Evolutionary conservation across 163 green algal genomes (phyloP), one percentile per base, ranked within the genome.

Genomic region (Volvox carteri): DNA sequence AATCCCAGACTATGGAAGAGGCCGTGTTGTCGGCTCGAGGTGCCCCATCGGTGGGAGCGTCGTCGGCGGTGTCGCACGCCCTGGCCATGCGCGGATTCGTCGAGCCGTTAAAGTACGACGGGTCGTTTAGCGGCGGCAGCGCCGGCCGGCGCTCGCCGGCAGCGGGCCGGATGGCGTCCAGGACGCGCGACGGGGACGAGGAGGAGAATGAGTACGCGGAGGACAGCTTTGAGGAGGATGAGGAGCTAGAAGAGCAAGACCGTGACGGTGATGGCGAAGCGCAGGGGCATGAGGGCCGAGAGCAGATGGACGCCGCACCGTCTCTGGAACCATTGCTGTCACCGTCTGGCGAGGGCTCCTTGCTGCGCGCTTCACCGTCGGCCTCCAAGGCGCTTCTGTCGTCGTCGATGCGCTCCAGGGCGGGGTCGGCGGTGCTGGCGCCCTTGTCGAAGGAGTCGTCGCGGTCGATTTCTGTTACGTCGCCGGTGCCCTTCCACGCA

Each of bases 21-120:
- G 70, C 39, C 19, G 33, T 33, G 35, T 48, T 41, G 70, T 11
- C 70, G 39, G 37, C 39, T 56, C 70, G 23, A 11, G 67, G 33
- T 37, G 67, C 67, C 18, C 67, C 67, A 35, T 76, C 67, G 67
- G 67, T 76, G 35, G 52, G 52, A 6, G 35, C 78, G 52, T 37
- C 37, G 56, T 28, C 75, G 48, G 30, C 75, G n/a, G n/a, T n/a
- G 42, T 8, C 54, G 78, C 56, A 23, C 16, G 28, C 0, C 12
- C 72, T 88, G 81, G 81, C 81, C 0, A 88, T 88, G 81, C 81
- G 68, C 0, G 83, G 83, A 11, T 88, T 88, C 39, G 83, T 88
- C 62, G 68, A 88, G 68, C 83, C 83, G 23, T 23, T 88, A 39
- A 42, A 19, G 68, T 88, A 74, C 68, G 68, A 81, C 3, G 11